phyloP scores from a whole-genome alignment of 2,329 filamentous ascomycete genomes.

The Claviceps monticola region DNA sequence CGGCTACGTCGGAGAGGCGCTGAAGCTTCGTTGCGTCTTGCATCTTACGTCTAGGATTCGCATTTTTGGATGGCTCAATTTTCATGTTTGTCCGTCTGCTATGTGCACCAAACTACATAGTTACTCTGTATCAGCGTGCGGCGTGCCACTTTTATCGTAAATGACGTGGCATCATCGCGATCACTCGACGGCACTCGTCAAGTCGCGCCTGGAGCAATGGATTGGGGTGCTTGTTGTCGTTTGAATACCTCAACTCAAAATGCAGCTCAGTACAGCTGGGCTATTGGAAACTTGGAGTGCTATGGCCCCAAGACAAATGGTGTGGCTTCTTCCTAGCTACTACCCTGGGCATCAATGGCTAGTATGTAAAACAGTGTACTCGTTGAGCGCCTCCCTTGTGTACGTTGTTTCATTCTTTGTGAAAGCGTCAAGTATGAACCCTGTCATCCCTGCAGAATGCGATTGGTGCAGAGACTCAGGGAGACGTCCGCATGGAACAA shows the following conservation, averaged over 20 bases:
- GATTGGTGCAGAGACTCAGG: conserved; percentile 1
- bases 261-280: too few species aligned
- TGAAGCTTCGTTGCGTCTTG: too few species aligned
- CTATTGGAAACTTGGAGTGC: too few species aligned
- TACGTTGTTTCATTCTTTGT: neutral
- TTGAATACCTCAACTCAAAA: too few species aligned
- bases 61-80: too few species aligned
- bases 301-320: too few species aligned
- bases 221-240: too few species aligned
- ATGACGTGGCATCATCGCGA: neutral
- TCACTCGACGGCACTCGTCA: too few species aligned
- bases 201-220: too few species aligned
- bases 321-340: neutral
- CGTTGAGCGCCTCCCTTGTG: neutral
- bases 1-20: neutral
- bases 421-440: neutral
- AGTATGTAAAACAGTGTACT: neutral
- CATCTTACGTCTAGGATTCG: too few species aligned
- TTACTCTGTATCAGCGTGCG: neutral
- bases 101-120: too few species aligned
- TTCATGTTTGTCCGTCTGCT: too few species aligned
- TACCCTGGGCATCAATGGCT: neutral
- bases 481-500: neutral
- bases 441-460: neutral
- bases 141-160: neutral